phyloP scores from a whole-genome alignment of 2,329 filamentous ascomycete genomes.

The Aspergillus hiratsukae region DNA sequence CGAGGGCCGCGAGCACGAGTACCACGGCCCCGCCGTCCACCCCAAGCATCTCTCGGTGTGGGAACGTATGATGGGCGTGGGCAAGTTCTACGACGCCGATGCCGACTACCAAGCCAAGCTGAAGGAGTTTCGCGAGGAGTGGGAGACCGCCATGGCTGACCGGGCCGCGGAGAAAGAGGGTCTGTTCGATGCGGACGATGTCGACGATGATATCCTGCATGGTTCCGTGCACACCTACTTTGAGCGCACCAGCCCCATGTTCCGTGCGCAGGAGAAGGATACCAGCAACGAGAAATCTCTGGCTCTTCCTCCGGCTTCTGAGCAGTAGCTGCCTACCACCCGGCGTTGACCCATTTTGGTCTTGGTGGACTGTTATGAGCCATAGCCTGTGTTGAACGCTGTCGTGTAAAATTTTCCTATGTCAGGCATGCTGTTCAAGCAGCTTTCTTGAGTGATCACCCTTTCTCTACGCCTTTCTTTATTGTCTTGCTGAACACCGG shows the following conservation, averaged over 20 bases:
- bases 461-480: no score
- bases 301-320: constrained; percentile 28
- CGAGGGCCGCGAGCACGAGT: constrained; percentile 69
- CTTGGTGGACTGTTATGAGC: no score
- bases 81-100: constrained; percentile 78
- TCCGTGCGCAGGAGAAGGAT: constrained; percentile 34
- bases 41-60: constrained; percentile 81
- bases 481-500: no score
- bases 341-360: no score
- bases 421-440: no score
- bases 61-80: constrained; percentile 74
- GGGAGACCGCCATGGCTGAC: constrained; percentile 47
- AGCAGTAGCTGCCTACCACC: no score
- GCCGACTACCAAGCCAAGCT: constrained; percentile 80
- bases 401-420: no score
- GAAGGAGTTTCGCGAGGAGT: constrained; percentile 67
- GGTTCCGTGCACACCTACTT: constrained; percentile 52
- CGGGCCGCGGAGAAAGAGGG: constrained; percentile 47
- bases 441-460: no score
- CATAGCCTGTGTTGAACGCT: no score
- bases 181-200: constrained; percentile 40
- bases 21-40: constrained; percentile 91
- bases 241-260: constrained; percentile 47
- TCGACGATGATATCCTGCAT: constrained; percentile 36
- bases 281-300: constrained; percentile 27